phyloP scores from a whole-genome alignment of 805 yeast genomes.

The Isabelozyma pseudorhagii region DNA sequence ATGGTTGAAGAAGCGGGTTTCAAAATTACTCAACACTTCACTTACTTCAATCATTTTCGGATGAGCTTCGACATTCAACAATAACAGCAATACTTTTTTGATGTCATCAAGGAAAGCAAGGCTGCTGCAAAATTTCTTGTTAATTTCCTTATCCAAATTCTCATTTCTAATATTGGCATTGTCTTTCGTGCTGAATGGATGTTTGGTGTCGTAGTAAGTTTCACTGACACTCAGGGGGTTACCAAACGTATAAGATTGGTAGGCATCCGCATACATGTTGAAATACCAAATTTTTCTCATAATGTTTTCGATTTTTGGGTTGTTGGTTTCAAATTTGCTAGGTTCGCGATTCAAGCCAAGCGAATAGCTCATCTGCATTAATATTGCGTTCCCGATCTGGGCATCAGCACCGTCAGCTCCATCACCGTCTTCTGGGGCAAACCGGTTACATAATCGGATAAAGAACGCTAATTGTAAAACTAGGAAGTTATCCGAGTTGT shows the following conservation, averaged over 20 bases:
- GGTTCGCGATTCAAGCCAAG: constrained; percentile 73
- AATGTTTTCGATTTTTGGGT: constrained; percentile 35
- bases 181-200: constrained; percentile 30
- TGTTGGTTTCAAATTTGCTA: constrained; percentile 41
- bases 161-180: constrained; percentile 29
- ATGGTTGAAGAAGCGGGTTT: constrained; percentile 9
- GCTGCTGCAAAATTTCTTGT: constrained; percentile 12
- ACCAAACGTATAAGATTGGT: constrained; percentile 43
- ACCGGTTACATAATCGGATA: constrained; percentile 44
- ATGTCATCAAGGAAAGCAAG: constrained; percentile 21
- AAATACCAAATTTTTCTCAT: constrained; percentile 57
- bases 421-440: constrained; percentile 48
- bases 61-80: constrained; percentile 32
- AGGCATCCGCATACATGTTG: constrained; percentile 39
- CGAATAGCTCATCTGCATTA: constrained; percentile 63
- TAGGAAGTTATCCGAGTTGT: constrained; percentile 28
- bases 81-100: constrained; percentile 27
- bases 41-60: constrained; percentile 32
- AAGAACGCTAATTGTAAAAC: constrained; percentile 48
- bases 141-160: constrained; percentile 36
- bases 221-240: constrained; percentile 34
- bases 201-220: constrained; percentile 42
- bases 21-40: constrained; percentile 26
- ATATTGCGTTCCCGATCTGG: constrained; percentile 52
- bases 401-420: constrained; percentile 55